Percentiles rank a stretch among this genome's conserved stretches.
phyloP scores from a whole-genome alignment of 192 early-diverging fungal genomes.

The Borealophlyctis nickersoniae region DNA sequence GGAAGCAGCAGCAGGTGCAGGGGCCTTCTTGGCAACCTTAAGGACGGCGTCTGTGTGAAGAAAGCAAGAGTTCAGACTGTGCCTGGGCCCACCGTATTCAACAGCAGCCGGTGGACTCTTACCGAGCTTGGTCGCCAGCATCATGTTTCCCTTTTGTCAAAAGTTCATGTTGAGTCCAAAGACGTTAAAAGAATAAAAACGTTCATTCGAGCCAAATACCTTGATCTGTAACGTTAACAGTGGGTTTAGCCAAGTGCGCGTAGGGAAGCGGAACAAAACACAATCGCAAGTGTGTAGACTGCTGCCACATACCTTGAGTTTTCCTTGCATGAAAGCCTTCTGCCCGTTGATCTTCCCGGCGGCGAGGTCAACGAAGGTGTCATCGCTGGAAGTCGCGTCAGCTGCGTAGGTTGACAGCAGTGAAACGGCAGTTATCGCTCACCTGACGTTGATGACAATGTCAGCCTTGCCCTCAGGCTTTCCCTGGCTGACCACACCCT shows the following conservation, averaged over 20 bases:
- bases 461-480: conserved; percentile 39
- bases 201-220: background rate
- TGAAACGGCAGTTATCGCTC: background rate
- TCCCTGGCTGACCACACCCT: conserved; percentile 36
- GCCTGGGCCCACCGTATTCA: background rate
- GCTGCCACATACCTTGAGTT: conserved; percentile 49
- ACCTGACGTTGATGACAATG: conserved; percentile 29
- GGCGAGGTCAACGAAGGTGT: conserved; percentile 42
- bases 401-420: background rate
- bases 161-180: too few species aligned
- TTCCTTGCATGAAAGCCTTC: conserved; percentile 48
- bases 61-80: background rate
- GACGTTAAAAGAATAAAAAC: too few species aligned
- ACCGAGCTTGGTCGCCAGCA: conserved; percentile 30
- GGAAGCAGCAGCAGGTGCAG: conserved; percentile 13
- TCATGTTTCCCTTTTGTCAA: too few species aligned
- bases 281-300: conserved; percentile 29
- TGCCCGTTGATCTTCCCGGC: conserved; percentile 48
- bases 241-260: background rate
- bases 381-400: conserved; percentile 15
- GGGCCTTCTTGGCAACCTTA: conserved; percentile 33
- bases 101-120: background rate
- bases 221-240: conserved; percentile 14
- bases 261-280: background rate
- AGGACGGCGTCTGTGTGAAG: conserved; percentile 30